These are phyloP conservation scores for Vitis vinifera DNA, from an alignment of 164 flowering plant species.

Conservation along the genomic window DNA sequence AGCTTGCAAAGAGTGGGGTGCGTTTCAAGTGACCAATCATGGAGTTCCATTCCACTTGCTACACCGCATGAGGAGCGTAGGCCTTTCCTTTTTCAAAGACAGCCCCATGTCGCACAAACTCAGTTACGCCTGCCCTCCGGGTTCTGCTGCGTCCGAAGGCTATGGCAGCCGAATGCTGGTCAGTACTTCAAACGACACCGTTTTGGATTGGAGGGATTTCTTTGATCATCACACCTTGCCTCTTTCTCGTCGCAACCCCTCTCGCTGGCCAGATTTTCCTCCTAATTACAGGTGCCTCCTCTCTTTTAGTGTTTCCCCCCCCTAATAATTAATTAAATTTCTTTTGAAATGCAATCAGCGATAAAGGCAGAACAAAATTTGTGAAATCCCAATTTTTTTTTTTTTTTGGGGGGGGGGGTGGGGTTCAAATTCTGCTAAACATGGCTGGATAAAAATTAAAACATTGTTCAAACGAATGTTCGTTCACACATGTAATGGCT, in stretches of 20 bases:
- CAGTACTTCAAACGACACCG: slow-evolving; percentile 31
- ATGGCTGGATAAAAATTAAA: no score
- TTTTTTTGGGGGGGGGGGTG: no score
- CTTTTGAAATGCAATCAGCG: neutral
- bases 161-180: slow-evolving; percentile 85
- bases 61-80: slow-evolving; percentile 38
- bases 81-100: slow-evolving; percentile 55
- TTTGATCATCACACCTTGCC: slow-evolving; percentile 93
- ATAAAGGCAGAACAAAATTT: no score
- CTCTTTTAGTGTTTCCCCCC: no score
- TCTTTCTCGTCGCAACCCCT: slow-evolving; percentile 61
- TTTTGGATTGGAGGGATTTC: slow-evolving; percentile 94
- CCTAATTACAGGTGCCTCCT: slow-evolving; percentile 52
- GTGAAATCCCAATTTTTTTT: no score
- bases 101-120: slow-evolving; percentile 46
- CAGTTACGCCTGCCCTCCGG: slow-evolving; percentile 57
- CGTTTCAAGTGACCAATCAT: slow-evolving; percentile 76
- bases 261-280: slow-evolving; percentile 66
- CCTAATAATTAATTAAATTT: no score
- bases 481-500: no score
- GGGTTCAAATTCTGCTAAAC: no score
- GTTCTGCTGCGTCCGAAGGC: slow-evolving; percentile 71
- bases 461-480: no score
- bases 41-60: slow-evolving; percentile 52
- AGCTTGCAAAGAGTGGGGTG: slow-evolving; percentile 83